Base-by-base conservation (phyloP, 2,329 filamentous ascomycete genomes). In the Fusarium incarnatum region DNA sequence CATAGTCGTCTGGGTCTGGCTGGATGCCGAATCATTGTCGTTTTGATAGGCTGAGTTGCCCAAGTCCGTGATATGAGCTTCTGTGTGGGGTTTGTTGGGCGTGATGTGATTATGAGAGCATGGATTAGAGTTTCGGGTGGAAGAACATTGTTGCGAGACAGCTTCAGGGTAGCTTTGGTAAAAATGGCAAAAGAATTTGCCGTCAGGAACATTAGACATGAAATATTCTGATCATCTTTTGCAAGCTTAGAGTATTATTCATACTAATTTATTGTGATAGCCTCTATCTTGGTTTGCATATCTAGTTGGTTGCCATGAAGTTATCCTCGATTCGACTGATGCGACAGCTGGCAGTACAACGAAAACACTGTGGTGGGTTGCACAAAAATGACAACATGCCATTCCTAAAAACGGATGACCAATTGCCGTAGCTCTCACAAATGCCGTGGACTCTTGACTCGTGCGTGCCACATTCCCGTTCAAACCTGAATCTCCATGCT, bases 21-120 rank as follows among this genome's bases (percentile, higher is more conserved):
- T 15, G 41, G 22, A 5, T 44, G 44, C 22, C n/a, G 44, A 59
- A 27, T 42, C 58, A 61, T 59, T 3, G 34, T 37, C 20, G 57
- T 16, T 56, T 40, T 34, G 44, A 28, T 28, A 18, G 44, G 44
- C 44, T 47, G 16, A 27, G 22, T n/a, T 46, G 10, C 34, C 34
- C 4, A 37, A 47, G 25, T 47, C 45, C 25, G 45, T 47, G 18
- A 47, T 47, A 7, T 15, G 45, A 47, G 34, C 34, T 18, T n/a
- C 8, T n/a, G 4, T 47, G 45, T 47, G 45, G 45, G 44, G 45
- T 25, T 47, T 2, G 44, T 27, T 18, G 42, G 42, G 22, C 34
- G 34, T 25, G 42, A n/a, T 20, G 25, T 47, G 25, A 46, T 46
- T 28, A 27, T 46, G 44, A 27, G 23, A 25, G 4, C 25, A 47